Evolutionary conservation across 2,329 filamentous ascomycete species (phyloP).

Genomic region (Fusarium begoniae): DNA sequence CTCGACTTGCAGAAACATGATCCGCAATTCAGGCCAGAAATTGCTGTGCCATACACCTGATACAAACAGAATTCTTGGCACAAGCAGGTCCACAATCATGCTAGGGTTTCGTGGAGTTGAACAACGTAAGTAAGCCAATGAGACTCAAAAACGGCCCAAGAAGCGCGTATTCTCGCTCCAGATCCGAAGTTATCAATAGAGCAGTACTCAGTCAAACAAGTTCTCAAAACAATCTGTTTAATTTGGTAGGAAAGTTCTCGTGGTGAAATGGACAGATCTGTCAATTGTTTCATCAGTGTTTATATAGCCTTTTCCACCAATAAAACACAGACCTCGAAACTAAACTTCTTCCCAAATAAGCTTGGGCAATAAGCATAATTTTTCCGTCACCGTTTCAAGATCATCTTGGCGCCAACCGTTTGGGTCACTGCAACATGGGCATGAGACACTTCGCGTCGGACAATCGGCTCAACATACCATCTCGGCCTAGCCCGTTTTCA

Average conservation of each 20-base stretch:
- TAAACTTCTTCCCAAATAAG: background rate
- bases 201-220: no score
- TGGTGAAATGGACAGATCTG: background rate
- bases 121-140: background rate
- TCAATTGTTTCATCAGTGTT: background rate
- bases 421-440: background rate
- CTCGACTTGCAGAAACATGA: background rate
- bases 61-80: background rate
- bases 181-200: background rate
- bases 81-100: background rate
- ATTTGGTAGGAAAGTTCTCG: accelerated
- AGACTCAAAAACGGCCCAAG: background rate
- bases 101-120: background rate
- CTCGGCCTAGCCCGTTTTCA: background rate
- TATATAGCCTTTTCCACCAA: background rate
- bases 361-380: background rate
- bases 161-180: background rate
- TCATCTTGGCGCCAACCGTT: background rate
- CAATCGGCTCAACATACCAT: background rate
- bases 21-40: background rate
- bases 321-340: background rate
- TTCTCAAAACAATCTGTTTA: background rate
- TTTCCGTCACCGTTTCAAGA: background rate
- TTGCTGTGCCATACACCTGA: background rate
- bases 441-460: background rate